A percentile compares a stretch with the other conserved stretches of the same genome.
Conservation (phyloP, 176 grass and related monocot genomes). For the Lolium multiflorum region DNA sequence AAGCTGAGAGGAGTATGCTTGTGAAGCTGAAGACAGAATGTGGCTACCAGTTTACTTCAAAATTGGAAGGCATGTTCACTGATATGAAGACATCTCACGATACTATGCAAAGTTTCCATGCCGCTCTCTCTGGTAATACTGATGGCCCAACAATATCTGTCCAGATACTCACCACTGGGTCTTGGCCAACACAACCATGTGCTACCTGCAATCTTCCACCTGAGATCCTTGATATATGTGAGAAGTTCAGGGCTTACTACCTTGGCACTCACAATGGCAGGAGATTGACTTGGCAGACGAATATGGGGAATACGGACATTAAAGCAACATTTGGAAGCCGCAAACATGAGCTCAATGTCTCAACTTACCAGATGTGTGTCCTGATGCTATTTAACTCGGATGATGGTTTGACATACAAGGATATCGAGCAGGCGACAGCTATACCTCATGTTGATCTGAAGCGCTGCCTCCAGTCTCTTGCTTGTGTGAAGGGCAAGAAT, state of each 20-base stretch:
- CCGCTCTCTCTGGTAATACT: neutral
- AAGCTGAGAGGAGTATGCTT: conserved; percentile 40
- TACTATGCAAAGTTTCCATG: conserved; percentile 1
- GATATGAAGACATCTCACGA: conserved; percentile 29
- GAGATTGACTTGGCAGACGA: conserved; percentile 33
- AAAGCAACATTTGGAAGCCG: conserved; percentile 31
- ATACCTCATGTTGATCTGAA: conserved; percentile 48
- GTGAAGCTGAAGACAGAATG: conserved; percentile 37
- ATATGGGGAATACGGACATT: conserved; percentile 13
- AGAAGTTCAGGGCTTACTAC: conserved; percentile 21
- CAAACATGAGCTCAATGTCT: conserved; percentile 33
- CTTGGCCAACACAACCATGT: conserved; percentile 35
- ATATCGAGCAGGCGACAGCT: conserved; percentile 14
- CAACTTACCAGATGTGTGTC: conserved; percentile 36
- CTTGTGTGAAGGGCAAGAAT: conserved; percentile 73
- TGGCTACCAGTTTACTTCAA: conserved; percentile 32
- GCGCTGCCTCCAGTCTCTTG: conserved; percentile 69
- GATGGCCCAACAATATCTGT: conserved; percentile 26
- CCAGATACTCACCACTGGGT: conserved; percentile 30
- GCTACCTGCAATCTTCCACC: conserved; percentile 31
- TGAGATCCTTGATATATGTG: conserved; percentile 9
- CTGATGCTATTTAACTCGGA: conserved; percentile 1
- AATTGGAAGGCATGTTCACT: conserved; percentile 37
- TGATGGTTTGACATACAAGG: conserved; percentile 7
- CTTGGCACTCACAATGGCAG: conserved; percentile 32